These are phyloP conservation scores for Asterochloris sp. DNA, from an alignment of 139 green algal species.

Conservation along the genomic window DNA sequence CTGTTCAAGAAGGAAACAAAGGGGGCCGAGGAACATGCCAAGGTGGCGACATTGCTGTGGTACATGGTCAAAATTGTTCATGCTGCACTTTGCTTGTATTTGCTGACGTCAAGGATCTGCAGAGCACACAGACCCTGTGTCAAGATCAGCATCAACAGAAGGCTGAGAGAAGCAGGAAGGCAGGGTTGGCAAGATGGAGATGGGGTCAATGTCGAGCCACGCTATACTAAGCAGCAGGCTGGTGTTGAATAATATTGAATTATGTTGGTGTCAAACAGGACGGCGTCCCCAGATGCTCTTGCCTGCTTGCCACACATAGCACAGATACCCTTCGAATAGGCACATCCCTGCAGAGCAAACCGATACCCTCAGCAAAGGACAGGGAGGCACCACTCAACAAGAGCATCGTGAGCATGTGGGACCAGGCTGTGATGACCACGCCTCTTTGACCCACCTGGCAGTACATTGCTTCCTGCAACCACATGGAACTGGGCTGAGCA, in stretches of 20 bases:
- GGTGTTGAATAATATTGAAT: neutral
- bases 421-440: conserved; percentile 17
- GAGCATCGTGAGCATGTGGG: conserved; percentile 30
- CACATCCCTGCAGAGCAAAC: conserved; percentile 30
- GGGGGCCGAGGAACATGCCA: no score
- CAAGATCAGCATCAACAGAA: no score
- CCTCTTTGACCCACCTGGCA: neutral
- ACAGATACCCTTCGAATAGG: conserved; percentile 61
- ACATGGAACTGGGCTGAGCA: neutral
- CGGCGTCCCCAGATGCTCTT: neutral
- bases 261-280: neutral
- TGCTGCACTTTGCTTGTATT: conserved; percentile 47
- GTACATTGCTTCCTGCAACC: neutral
- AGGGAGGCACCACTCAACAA: no score
- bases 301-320: conserved; percentile 60
- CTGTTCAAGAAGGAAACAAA: no score
- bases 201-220: no score
- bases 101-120: conserved; percentile 53
- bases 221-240: no score
- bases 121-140: no score
- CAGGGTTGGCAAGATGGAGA: no score
- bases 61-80: no score
- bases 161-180: no score
- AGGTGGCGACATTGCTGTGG: no score
- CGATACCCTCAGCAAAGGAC: no score